Evolutionary conservation across 352 stramenopile genomes (phyloP).

Genomic region (Globisporangium echinulatum): DNA sequence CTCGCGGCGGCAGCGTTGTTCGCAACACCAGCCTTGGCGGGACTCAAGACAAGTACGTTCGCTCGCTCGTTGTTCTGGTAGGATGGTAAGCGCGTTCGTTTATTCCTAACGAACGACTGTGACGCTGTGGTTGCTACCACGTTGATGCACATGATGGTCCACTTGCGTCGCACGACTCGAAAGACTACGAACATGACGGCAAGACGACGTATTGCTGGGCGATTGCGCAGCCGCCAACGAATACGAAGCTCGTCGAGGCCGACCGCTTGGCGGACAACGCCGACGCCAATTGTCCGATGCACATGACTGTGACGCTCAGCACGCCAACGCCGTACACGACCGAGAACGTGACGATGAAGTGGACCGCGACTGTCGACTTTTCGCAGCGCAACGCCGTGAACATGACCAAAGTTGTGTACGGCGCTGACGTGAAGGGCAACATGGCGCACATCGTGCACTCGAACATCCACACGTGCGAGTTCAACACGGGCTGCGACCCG

Average conservation of each 20-base stretch:
- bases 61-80: neutral
- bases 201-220: constrained; percentile 48
- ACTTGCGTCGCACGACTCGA: neutral
- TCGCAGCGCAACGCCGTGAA: constrained; percentile 31
- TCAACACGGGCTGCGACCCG: constrained; percentile 41
- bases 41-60: neutral
- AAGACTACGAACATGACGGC: constrained; percentile 39
- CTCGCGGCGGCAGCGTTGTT: neutral
- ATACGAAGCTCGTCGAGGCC: constrained; percentile 33
- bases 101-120: neutral
- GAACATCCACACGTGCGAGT: constrained; percentile 54
- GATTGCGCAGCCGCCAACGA: constrained; percentile 31
- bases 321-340: constrained; percentile 22
- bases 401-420: constrained; percentile 41
- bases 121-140: neutral
- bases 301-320: constrained; percentile 31
- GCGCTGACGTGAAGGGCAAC: constrained; percentile 20
- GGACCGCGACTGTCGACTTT: constrained; percentile 44
- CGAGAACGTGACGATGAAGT: constrained; percentile 37
- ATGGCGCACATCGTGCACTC: constrained; percentile 61
- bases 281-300: constrained; percentile 33
- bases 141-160: no score
- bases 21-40: neutral
- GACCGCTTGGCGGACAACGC: constrained; percentile 18
- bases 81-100: no score